A percentile compares a stretch with the other conserved stretches of the same genome.
Conservation (phyloP, 2,329 filamentous ascomycete species). For the Nothophoma quercina region DNA sequence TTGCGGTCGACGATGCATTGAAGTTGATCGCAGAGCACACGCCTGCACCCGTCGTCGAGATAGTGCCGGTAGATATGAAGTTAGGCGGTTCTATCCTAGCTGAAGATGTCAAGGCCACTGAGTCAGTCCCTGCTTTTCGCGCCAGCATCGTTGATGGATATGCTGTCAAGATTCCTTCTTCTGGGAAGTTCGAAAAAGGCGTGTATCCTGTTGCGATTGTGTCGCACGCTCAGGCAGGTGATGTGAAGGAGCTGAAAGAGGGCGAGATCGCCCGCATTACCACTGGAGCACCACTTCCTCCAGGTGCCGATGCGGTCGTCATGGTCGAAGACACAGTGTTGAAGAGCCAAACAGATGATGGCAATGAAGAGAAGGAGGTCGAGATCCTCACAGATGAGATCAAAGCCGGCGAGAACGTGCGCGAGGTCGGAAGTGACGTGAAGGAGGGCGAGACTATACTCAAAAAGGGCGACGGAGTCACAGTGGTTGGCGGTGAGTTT, state of each 20-base stretch:
- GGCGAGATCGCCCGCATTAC: slow-evolving; percentile 90
- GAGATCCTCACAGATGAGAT: slow-evolving; percentile 84
- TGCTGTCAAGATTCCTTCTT: slow-evolving; percentile 59
- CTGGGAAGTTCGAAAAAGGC: slow-evolving; percentile 68
- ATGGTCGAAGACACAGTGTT: slow-evolving; percentile 96
- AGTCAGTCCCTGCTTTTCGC: slow-evolving; percentile 89
- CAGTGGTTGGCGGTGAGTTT: slow-evolving; percentile 87
- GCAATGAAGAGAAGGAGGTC: slow-evolving; percentile 83
- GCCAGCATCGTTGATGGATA: slow-evolving; percentile 98
- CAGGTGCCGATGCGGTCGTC: slow-evolving; percentile 87
- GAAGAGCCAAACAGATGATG: slow-evolving; percentile 77
- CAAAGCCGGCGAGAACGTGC: slow-evolving; percentile 82
- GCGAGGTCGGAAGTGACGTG: slow-evolving; percentile 91
- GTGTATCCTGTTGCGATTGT: slow-evolving; percentile 85
- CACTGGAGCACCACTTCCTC: slow-evolving; percentile 89
- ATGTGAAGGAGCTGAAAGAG: slow-evolving; percentile 68
- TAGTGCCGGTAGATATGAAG: slow-evolving; percentile 66
- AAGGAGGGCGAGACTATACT: slow-evolving; percentile 73
- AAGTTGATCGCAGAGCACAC: slow-evolving; percentile 75
- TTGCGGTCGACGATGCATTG: slow-evolving; percentile 83
- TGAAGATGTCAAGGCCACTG: slow-evolving; percentile 78
- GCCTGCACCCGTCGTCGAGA: slow-evolving; percentile 66
- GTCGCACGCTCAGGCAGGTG: slow-evolving; percentile 81
- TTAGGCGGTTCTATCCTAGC: slow-evolving; percentile 83
- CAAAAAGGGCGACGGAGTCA: slow-evolving; percentile 80